These are phyloP conservation scores for Symmetrospora coprosmae DNA, from an alignment of 768 basidiomycete species.

Conservation along the genomic window DNA sequence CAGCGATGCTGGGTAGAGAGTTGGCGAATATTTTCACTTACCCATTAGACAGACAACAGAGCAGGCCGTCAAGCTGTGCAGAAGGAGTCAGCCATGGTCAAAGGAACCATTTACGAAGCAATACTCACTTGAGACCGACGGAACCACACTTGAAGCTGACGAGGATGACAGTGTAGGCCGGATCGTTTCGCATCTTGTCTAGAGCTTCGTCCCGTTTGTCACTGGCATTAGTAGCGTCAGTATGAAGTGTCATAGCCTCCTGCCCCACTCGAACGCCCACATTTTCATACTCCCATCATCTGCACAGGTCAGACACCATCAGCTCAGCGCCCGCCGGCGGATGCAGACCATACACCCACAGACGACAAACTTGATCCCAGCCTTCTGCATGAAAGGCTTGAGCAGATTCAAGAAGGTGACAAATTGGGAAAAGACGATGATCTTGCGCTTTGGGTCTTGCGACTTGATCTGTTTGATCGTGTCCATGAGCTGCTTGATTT, in stretches of 20 bases:
- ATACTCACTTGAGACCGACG: conserved; percentile 72
- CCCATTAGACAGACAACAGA: conserved; percentile 89
- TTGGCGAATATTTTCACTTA: conserved; percentile 18
- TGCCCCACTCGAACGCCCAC: neutral
- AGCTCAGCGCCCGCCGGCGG: neutral
- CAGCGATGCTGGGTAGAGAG: conserved; percentile 23
- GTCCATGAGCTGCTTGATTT: conserved; percentile 67
- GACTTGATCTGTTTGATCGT: conserved; percentile 50
- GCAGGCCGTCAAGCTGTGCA: conserved; percentile 70
- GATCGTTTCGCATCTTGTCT: conserved; percentile 53
- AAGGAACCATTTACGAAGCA: too few relatives aligned
- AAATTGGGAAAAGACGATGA: conserved; percentile 77
- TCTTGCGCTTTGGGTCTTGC: conserved; percentile 51
- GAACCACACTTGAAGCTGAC: conserved; percentile 64
- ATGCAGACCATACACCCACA: conserved; percentile 48
- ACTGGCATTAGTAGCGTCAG: conserved; percentile 67
- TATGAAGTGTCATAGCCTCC: conserved; percentile 44
- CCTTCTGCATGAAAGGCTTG: conserved; percentile 61
- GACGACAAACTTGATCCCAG: conserved; percentile 59
- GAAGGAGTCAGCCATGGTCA: too few relatives aligned
- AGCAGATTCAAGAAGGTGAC: conserved; percentile 72
- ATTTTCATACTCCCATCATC: conserved; percentile 16
- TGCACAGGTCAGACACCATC: neutral
- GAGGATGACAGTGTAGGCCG: conserved; percentile 57
- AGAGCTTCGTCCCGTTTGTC: conserved; percentile 62